These are phyloP conservation scores for Leucosporidium creatinivorum DNA, from an alignment of 768 basidiomycete genomes.

Conservation along the genomic window DNA sequence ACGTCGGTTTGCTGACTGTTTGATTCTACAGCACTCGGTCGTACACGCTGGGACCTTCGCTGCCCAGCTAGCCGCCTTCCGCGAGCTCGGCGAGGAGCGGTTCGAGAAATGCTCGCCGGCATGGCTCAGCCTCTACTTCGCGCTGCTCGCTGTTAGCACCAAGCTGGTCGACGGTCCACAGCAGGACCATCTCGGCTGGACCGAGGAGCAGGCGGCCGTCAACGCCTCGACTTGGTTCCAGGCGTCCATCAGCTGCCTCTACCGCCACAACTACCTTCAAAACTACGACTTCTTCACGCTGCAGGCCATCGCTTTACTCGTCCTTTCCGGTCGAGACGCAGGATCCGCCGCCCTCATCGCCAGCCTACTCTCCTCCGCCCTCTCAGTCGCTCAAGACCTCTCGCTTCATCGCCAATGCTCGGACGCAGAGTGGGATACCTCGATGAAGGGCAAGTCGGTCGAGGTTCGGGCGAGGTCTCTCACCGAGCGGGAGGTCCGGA, in stretches of 20 bases:
- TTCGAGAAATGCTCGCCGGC: conserved; percentile 16
- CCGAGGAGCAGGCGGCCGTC: conserved; percentile 4
- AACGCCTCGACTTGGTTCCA: conserved; percentile 13
- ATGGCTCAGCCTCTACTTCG: conserved; percentile 30
- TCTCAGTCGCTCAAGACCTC: conserved; percentile 31
- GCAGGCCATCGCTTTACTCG: conserved; percentile 25
- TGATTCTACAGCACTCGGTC: conserved; percentile 13
- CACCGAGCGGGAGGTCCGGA: conserved; percentile 27
- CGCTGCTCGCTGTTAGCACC: conserved; percentile 21
- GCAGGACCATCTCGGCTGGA: conserved; percentile 9
- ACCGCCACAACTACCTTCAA: conserved; percentile 27
- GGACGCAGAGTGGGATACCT: conserved; percentile 18
- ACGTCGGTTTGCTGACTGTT: no score
- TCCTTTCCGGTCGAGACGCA: conserved; percentile 30
- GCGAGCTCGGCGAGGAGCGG: conserved; percentile 15
- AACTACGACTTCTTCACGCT: conserved; percentile 24
- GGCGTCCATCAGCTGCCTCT: conserved; percentile 23
- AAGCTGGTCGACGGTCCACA: conserved; percentile 13
- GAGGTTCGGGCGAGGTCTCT: conserved; percentile 7
- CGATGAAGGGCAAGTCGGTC: neutral
- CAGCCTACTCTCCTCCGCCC: conserved; percentile 25
- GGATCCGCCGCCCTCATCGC: conserved; percentile 28
- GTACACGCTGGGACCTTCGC: conserved; percentile 16
- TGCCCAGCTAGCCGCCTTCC: conserved; percentile 19
- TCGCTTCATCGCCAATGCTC: conserved; percentile 16